A percentile compares a stretch with the other conserved stretches of the same genome.
phyloP scores from a whole-genome alignment of 345 rosid species.

The Rubroshorea leprosula region DNA sequence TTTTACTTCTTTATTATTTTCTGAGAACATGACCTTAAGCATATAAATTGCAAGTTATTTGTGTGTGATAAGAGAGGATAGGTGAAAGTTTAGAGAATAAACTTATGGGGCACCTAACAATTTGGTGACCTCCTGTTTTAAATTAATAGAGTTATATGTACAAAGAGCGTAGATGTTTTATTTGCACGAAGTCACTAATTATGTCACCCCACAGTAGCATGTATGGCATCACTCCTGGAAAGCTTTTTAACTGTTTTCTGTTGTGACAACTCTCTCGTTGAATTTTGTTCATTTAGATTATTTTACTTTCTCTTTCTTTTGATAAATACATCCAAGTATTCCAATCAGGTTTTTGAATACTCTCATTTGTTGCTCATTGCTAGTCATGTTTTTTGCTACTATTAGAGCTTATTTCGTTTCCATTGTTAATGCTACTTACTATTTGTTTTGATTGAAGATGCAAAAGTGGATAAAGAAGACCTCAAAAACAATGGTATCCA shows the following conservation, averaged over 20 bases:
- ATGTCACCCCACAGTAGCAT: neutral
- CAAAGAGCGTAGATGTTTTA: neutral
- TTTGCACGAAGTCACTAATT: neutral
- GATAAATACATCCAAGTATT: neutral
- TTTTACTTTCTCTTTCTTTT: neutral
- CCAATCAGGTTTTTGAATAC: neutral
- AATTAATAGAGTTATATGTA: neutral
- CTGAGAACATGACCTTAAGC: too few species aligned
- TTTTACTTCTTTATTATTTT: too few species aligned
- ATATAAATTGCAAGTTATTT: too few species aligned
- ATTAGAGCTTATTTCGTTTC: slow-evolving; percentile 3
- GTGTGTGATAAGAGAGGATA: too few species aligned
- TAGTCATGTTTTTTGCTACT: neutral
- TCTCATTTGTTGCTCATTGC: neutral
- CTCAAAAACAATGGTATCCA: slow-evolving; percentile 55
- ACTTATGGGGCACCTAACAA: too few species aligned
- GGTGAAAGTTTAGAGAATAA: too few species aligned
- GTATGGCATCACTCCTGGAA: neutral
- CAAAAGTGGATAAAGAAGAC: slow-evolving; percentile 82
- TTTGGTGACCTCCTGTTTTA: neutral
- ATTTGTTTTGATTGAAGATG: slow-evolving; percentile 45
- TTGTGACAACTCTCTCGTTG: neutral
- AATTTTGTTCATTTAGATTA: neutral
- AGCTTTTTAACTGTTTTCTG: neutral
- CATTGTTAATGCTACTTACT: slow-evolving; percentile 11